Evolutionary conservation across 2,329 filamentous ascomycete genomes (phyloP), one percentile per base, ranked within the genome.

Genomic region (Colletotrichum horii): DNA sequence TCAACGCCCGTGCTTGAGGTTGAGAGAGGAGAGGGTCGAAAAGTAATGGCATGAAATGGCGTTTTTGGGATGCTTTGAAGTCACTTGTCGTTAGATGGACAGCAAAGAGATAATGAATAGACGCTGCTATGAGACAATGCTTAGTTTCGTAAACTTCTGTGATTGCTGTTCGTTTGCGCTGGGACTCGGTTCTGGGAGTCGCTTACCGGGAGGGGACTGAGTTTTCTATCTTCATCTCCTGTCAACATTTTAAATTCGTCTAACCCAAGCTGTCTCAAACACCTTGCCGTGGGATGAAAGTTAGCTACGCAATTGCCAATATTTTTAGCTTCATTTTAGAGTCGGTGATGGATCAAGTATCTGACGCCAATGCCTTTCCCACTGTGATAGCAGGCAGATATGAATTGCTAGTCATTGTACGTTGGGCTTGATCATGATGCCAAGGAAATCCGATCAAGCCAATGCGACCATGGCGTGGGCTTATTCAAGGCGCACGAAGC

Each of bases 1-100:
- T 78, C 19, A 72, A 48, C 61, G 26, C 58, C 8, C 22, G 71
- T 19, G 43, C 60, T 71, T 64, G 19, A 56, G 19, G 26, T 55
- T 32, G 28, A 11, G 52, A 12, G 4, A 9, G 14, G 19, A 22
- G n/a, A 56, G 19, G 9, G 16, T 22, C 19, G 14, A 24, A 14
- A 14, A 26, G 19, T 55, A 36, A 67, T 52, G 48, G 43, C 43
- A 67, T 67, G 12, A 56, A 56, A 36, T 16, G 65, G 65, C 65
- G 65, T 67, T 52, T 52, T 67, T 24, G 19, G 28, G 65, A 36
- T 12, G 24, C 12, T 43, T 8, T 30, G 8, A 65, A 28, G 30
- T 30, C 36, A 64, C 7, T 34, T 15, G 43, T 14, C 28, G 24
- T 22, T 58, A 58, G 22, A 58, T 16, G 4, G 11, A 58, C 26